Evolutionary conservation across 495 filamentous ascomycete species (phyloP).

Genomic region (Penicillium salamii): DNA sequence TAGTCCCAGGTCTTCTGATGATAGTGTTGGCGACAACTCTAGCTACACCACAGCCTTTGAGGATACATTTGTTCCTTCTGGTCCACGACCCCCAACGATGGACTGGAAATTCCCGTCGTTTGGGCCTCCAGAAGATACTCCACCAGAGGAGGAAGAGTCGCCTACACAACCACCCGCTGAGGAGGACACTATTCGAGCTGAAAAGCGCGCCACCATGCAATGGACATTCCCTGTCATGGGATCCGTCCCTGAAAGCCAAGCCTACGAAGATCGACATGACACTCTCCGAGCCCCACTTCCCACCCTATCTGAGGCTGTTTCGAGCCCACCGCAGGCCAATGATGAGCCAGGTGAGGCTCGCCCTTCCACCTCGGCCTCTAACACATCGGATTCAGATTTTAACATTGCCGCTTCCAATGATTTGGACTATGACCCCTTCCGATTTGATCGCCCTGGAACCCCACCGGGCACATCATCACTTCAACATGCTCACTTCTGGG

Average conservation of each 20-base stretch:
- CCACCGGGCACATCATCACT: constrained; percentile 14
- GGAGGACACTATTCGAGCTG: constrained; percentile 22
- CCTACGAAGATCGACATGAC: constrained; percentile 25
- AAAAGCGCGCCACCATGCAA: constrained; percentile 39
- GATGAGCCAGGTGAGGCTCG: constrained; percentile 32
- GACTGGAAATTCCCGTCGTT: constrained; percentile 49
- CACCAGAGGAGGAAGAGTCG: constrained; percentile 12
- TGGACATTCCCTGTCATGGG: constrained; percentile 51
- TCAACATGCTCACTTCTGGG: constrained; percentile 17
- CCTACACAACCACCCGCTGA: constrained; percentile 12
- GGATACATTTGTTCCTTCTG: constrained; percentile 31
- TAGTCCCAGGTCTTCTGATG: constrained; percentile 30
- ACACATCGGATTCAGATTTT: constrained; percentile 33
- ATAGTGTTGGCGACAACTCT: constrained; percentile 24
- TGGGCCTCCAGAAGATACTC: constrained; percentile 23
- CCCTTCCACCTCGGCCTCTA: constrained; percentile 42
- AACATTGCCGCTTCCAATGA: constrained; percentile 26
- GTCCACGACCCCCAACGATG: constrained; percentile 47
- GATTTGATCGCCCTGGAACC: constrained; percentile 38
- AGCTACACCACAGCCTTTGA: constrained; percentile 26
- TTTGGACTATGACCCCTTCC: constrained; percentile 46
- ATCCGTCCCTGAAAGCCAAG: constrained; percentile 14
- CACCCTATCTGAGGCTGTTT: constrained; percentile 16
- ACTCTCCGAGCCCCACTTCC: constrained; percentile 36
- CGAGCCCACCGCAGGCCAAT: constrained; percentile 1